Base-by-base conservation (phyloP, 2,329 filamentous ascomycete species). In the Endoconidiophora laricicola region DNA sequence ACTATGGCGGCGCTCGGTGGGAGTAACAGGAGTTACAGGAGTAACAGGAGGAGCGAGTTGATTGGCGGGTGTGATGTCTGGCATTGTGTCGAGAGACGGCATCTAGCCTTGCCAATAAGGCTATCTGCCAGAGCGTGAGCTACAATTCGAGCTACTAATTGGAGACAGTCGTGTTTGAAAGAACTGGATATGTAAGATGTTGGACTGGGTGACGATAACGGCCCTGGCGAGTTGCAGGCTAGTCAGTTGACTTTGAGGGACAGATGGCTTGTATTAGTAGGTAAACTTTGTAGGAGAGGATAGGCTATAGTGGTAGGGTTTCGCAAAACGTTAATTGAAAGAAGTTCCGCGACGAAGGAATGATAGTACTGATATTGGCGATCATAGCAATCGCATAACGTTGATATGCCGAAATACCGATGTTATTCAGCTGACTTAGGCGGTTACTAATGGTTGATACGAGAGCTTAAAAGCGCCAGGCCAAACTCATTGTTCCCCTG, bases 41-140 rank as follows among this genome's bases (percentile, higher is more conserved):
- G 39, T 36, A 22, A 46, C 22, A 14, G 33, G 20, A 6, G 29
- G 14, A 14, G 44, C 36, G n/a, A 33, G 45, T 18, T 33, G 29
- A 33, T 33, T 33, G 29, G 29, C 9, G 7, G 29, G 9, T 12
- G 29, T 4, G 29, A 12, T 33, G 44, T 46, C 44, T 18, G 44
- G 44, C 44, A 46, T 37, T 22, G n/a, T 36, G 43, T 48, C 20
- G 46, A 42, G 39, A 20, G 38, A 43, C 14, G 26, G 46, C 46
- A 49, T 40, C 20, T 41, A 49, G 46, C 46, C 39, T 20, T 26
- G 26, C 39, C 46, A 16, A 36, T 40, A 42, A 37, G 46, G 46
- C 46, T 33, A 22, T 29, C 6, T 22, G 29, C 44, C 26, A 2
- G 29, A 33, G 29, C 29, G 29, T 33, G 29, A 9, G 26, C 26